These are phyloP conservation scores for Candida tallmaniae DNA, from an alignment of 805 yeast species.

Conservation along the genomic window DNA sequence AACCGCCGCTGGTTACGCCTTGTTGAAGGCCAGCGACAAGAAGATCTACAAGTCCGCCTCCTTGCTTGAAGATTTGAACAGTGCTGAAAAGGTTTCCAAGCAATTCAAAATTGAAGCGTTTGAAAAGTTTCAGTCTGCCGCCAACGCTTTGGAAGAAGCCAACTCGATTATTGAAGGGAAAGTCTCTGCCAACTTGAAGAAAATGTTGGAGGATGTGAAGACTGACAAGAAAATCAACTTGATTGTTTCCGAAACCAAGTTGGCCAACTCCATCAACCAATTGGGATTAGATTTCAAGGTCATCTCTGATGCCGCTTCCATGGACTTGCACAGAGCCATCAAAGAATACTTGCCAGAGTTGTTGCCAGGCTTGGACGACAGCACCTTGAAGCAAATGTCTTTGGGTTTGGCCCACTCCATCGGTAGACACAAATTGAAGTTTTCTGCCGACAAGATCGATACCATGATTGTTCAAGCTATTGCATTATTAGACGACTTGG, in stretches of 20 bases:
- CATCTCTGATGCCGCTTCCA: constrained; percentile 90
- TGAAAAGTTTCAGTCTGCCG: constrained; percentile 91
- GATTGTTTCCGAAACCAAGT: constrained; percentile 90
- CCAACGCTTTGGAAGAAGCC: constrained; percentile 94
- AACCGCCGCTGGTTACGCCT: constrained; percentile 98
- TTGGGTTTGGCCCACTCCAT: constrained; percentile 97
- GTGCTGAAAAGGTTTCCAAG: constrained; percentile 79
- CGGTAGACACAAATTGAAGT: constrained; percentile 97
- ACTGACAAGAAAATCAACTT: constrained; percentile 80
- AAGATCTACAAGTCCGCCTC: constrained; percentile 84
- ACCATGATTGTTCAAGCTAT: constrained; percentile 99
- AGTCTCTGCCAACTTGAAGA: constrained; percentile 80
- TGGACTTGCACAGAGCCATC: constrained; percentile 92
- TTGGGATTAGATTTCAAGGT: constrained; percentile 83
- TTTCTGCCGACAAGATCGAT: constrained; percentile 97
- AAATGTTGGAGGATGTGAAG: constrained; percentile 69
- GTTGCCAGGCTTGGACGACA: constrained; percentile 86
- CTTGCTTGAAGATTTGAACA: constrained; percentile 69
- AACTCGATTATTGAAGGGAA: constrained; percentile 89
- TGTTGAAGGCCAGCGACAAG: constrained; percentile 95
- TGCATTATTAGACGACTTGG: constrained; percentile 92
- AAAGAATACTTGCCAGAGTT: constrained; percentile 91
- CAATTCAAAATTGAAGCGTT: constrained; percentile 94
- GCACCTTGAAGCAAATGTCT: constrained; percentile 88
- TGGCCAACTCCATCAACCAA: constrained; percentile 95